Evolutionary conservation across 805 yeast species (phyloP).

Genomic region (Clavispora phyllophila): DNA sequence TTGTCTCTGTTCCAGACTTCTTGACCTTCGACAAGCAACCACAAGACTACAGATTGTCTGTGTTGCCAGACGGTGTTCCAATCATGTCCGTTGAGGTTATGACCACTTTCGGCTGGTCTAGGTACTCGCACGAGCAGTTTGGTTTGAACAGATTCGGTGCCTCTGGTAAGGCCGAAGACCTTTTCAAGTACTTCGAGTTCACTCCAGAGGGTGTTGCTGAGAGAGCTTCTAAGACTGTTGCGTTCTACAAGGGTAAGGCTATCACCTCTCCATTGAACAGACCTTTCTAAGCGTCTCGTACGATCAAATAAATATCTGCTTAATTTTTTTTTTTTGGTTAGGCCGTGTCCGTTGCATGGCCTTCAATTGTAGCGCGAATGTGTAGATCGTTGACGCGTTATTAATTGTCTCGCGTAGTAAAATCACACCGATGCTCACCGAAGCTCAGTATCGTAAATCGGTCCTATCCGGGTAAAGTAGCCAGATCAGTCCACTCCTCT

Average conservation of each 20-base stretch:
- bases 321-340: too few species aligned
- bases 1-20: constrained; percentile 93
- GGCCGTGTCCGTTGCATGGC: too few species aligned
- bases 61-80: constrained; percentile 93
- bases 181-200: constrained; percentile 83
- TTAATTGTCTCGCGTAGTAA: too few species aligned
- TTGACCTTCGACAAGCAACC: constrained; percentile 83
- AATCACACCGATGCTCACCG: too few species aligned
- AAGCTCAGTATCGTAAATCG: too few species aligned
- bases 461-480: too few species aligned
- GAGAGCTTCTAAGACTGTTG: constrained; percentile 74
- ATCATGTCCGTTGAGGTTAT: constrained; percentile 90
- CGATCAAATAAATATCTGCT: background rate
- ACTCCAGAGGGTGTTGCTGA: constrained; percentile 89
- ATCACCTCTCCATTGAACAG: constrained; percentile 71
- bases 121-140: constrained; percentile 93
- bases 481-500: too few species aligned
- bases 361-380: too few species aligned
- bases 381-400: too few species aligned
- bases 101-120: constrained; percentile 88
- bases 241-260: constrained; percentile 74
- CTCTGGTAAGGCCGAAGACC: constrained; percentile 81
- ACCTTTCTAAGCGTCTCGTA: constrained; percentile 51
- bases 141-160: constrained; percentile 96
- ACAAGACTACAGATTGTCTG: constrained; percentile 71